A percentile compares a stretch with the other conserved stretches of the same genome.
Conservation (phyloP, 2,329 filamentous ascomycete genomes). For the Fusarium subtropicale region DNA sequence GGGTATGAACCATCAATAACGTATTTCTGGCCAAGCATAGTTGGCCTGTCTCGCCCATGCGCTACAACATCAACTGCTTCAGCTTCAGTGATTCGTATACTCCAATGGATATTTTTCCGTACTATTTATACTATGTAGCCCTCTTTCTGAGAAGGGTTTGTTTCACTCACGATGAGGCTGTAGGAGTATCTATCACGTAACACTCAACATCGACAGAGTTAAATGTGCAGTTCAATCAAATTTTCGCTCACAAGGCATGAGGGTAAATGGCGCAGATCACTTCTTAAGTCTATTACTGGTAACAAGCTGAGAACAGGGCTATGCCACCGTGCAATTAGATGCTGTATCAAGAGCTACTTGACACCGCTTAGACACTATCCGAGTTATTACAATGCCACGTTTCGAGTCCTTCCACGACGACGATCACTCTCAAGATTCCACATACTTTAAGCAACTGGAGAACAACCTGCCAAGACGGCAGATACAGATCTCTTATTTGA, state of each 20-base stretch:
- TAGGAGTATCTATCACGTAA: too few species aligned
- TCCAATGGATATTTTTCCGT: constrained; percentile 42
- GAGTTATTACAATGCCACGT: background rate
- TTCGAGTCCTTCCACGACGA: background rate
- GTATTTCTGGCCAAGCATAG: constrained; percentile 38
- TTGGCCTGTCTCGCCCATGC: constrained; percentile 21
- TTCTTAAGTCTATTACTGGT: too few species aligned
- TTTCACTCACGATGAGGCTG: too few species aligned
- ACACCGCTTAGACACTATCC: background rate
- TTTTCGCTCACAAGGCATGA: too few species aligned
- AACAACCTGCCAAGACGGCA: background rate
- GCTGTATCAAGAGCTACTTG: background rate
- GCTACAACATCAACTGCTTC: constrained; percentile 50
- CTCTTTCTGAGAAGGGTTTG: too few species aligned
- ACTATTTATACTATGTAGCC: too few species aligned
- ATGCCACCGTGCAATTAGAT: background rate
- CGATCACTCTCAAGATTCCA: background rate
- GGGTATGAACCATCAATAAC: background rate
- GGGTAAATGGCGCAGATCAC: too few species aligned
- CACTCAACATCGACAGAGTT: too few species aligned
- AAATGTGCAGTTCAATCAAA: too few species aligned
- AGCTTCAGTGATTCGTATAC: constrained; percentile 53
- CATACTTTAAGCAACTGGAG: background rate
- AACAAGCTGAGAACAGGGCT: background rate
- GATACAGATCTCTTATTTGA: background rate